A percentile compares a stretch with the other conserved stretches of the same genome.
Conservation (phyloP, 2,329 filamentous ascomycete species). For the Colletotrichum sp. region DNA sequence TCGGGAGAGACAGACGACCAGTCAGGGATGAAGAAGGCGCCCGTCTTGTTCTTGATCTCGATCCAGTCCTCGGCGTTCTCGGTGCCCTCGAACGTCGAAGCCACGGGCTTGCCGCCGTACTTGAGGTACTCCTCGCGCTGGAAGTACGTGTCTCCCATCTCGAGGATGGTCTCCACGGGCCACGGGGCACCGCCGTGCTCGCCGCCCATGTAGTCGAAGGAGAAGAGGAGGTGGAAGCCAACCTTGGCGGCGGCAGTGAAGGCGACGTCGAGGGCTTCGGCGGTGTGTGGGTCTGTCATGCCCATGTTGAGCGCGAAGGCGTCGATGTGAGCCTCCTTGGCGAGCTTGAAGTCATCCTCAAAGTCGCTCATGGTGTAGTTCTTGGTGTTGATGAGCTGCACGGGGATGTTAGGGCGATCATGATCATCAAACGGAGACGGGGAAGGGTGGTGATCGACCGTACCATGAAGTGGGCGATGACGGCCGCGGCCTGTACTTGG, state of each 20-base stretch:
- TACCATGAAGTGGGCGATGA: slow-evolving; percentile 23
- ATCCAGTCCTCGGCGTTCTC: slow-evolving; percentile 46
- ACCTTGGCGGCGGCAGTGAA: slow-evolving; percentile 22
- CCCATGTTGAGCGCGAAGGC: slow-evolving; percentile 29
- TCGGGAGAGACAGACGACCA: slow-evolving; percentile 42
- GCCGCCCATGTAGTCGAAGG: slow-evolving; percentile 33
- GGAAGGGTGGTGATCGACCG: background rate
- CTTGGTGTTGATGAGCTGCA: slow-evolving; percentile 16
- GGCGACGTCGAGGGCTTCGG: slow-evolving; percentile 1
- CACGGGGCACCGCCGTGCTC: slow-evolving; percentile 22
- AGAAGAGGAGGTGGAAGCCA: slow-evolving; percentile 35
- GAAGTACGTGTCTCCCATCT: slow-evolving; percentile 10
- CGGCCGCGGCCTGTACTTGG: slow-evolving; percentile 9
- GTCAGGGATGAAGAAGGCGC: slow-evolving; percentile 50
- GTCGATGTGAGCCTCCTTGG: slow-evolving; percentile 42
- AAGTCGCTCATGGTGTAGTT: slow-evolving; percentile 43
- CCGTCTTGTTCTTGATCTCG: slow-evolving; percentile 41
- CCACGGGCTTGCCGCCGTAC: slow-evolving; percentile 35
- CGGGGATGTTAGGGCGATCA: background rate
- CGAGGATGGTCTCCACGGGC: slow-evolving; percentile 11
- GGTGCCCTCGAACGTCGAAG: slow-evolving; percentile 50
- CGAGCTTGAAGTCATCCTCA: slow-evolving; percentile 51
- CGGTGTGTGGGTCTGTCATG: slow-evolving; percentile 3
- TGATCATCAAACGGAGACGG: background rate
- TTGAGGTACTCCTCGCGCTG: slow-evolving; percentile 21